Conservation (phyloP, 78 protist species). For the Creolimax fragrantissima region DNA sequence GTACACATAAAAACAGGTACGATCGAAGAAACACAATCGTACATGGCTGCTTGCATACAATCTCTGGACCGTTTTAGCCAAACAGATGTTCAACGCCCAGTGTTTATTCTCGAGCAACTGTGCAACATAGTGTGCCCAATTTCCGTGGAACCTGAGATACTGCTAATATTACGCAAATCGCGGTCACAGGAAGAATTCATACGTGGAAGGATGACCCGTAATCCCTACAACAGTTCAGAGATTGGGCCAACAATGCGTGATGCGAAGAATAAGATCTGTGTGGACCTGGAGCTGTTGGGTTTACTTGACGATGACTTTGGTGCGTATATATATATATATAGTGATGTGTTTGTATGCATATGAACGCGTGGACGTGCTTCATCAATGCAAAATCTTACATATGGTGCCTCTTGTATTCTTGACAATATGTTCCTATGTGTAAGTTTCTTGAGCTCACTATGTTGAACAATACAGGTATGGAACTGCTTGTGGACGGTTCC, state of each 20-base stretch:
- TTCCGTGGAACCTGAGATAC: slow-evolving; percentile 38
- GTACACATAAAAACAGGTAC: slow-evolving; percentile 23
- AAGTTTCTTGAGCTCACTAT: too few relatives aligned
- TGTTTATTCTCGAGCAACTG: slow-evolving; percentile 66
- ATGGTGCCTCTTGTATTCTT: too few relatives aligned
- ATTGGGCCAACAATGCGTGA: slow-evolving; percentile 64
- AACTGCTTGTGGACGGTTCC: slow-evolving; percentile 66
- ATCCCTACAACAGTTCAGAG: slow-evolving; percentile 66
- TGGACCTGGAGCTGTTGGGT: slow-evolving; percentile 53
- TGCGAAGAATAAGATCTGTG: slow-evolving; percentile 74
- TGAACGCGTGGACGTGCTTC: too few relatives aligned
- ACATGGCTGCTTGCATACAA: slow-evolving; percentile 44
- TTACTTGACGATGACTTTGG: slow-evolving; percentile 76
- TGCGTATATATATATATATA: too few relatives aligned
- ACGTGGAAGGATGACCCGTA: slow-evolving; percentile 73
- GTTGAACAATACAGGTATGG: too few relatives aligned
- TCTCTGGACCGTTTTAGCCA: slow-evolving; percentile 25
- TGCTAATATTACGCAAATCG: slow-evolving; percentile 47
- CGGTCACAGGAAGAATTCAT: slow-evolving; percentile 85
- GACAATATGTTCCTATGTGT: too few relatives aligned
- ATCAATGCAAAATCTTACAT: too few relatives aligned
- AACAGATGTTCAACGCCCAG: slow-evolving; percentile 35
- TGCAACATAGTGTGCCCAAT: slow-evolving; percentile 56
- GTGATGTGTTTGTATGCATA: too few relatives aligned
- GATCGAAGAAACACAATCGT: slow-evolving; percentile 30